A percentile compares a stretch with the other conserved stretches of the same genome.
These are phyloP conservation scores for Fusarium globosum DNA, from an alignment of 2,329 filamentous ascomycete species.

Conservation along the genomic window DNA sequence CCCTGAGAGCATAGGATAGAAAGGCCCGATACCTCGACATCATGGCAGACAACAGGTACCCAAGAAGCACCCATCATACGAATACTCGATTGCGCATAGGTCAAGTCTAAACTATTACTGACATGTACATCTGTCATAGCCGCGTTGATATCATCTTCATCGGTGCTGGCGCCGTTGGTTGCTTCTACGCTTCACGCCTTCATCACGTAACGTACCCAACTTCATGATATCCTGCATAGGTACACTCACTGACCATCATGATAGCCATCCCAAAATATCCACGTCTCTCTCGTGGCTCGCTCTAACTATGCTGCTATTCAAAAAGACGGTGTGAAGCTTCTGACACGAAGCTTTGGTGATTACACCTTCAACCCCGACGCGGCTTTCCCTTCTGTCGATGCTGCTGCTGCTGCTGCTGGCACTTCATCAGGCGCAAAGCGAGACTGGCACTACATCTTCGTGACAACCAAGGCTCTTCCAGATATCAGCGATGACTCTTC, in stretches of 20 bases:
- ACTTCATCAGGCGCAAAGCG: constrained; percentile 33
- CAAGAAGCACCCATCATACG: neutral
- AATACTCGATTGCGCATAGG: neutral
- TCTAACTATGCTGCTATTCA: constrained; percentile 77
- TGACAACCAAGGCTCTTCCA: constrained; percentile 77
- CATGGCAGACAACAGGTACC: constrained; percentile 35
- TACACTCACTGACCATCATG: constrained; percentile 8
- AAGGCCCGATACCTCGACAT: neutral
- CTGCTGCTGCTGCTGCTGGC: constrained; percentile 59
- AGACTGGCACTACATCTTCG: constrained; percentile 70
- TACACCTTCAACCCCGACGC: constrained; percentile 71
- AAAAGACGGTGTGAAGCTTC: constrained; percentile 69
- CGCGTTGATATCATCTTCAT: constrained; percentile 71
- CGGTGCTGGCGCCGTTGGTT: constrained; percentile 77
- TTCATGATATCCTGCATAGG: constrained; percentile 1
- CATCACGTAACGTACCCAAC: constrained; percentile 61
- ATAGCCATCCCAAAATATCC: constrained; percentile 62
- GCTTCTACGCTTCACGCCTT: constrained; percentile 77
- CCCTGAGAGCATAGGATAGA: neutral
- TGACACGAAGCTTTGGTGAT: constrained; percentile 74
- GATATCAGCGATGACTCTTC: constrained; percentile 71
- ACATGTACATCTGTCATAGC: constrained; percentile 16
- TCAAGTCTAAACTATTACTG: constrained; percentile 1
- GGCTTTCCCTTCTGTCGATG: constrained; percentile 70
- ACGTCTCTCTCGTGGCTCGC: constrained; percentile 77